phyloP scores from a whole-genome alignment of 208 protist species.

The Acanthamoeba sp. region DNA sequence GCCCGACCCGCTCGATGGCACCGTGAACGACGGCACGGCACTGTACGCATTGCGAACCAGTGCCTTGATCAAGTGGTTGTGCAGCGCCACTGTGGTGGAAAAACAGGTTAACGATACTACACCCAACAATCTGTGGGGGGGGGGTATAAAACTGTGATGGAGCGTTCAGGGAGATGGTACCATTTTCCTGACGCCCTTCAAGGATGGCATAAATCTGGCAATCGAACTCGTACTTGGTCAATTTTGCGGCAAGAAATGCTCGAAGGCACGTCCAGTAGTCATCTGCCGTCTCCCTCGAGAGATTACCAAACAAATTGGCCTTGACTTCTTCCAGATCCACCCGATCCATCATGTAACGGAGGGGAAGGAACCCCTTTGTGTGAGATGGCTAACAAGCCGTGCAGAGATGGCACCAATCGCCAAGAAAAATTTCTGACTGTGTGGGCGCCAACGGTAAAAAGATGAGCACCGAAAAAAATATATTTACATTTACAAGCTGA shows the following conservation, averaged over 20 bases:
- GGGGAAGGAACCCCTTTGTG: neutral
- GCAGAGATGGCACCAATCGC: too few species aligned
- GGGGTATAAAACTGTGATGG: too few species aligned
- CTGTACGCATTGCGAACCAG: constrained; percentile 66
- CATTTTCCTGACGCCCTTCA: constrained; percentile 6
- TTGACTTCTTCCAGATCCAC: constrained; percentile 45
- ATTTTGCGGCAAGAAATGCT: neutral
- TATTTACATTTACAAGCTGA: too few species aligned
- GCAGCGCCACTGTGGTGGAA: constrained; percentile 14
- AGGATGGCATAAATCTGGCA: constrained; percentile 53
- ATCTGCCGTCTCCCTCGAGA: neutral
- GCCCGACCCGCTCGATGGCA: neutral
- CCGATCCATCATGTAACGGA: neutral
- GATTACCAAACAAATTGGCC: neutral
- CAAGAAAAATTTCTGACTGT: too few species aligned
- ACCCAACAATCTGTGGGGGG: too few species aligned
- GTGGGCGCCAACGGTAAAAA: too few species aligned
- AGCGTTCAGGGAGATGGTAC: neutral
- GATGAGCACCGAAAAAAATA: too few species aligned
- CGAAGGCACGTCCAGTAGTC: constrained; percentile 43
- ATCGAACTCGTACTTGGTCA: constrained; percentile 64
- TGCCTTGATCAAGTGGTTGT: constrained; percentile 59
- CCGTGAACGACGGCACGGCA: constrained; percentile 46
- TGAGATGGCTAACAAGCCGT: too few species aligned
- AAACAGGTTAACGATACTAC: too few species aligned